Base-by-base conservation (phyloP, 352 stramenopile species). In the Blastocystis sp. region DNA sequence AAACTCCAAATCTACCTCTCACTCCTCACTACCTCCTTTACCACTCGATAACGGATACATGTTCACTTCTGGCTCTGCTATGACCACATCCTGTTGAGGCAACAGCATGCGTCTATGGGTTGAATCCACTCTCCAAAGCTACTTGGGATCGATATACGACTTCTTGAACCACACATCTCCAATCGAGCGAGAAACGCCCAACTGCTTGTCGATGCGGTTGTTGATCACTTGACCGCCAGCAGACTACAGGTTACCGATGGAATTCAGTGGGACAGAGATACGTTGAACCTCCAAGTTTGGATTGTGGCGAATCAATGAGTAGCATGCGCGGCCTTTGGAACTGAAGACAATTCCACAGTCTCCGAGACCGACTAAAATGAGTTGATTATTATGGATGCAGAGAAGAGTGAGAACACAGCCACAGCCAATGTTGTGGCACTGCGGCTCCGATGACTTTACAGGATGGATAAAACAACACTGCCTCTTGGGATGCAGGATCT, bases 301-400 rank as follows among this genome's bases (percentile, higher is more conserved):
- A 29, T 81, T 81, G 48, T 81, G 69, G 1, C 69, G 69, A 40
- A 64, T 61, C 29, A 81, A 44, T 11, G 44, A 38, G 53, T 81
- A 81, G 18, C 46, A 40, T 21, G 69, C 69, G 32, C 32, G 69
- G 1, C 69, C 69, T 16, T 27, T 51, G n/a, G 56, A 63, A 38
- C 48, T 65, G 53, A 81, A 81, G 16, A 81, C 69, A 57, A 81
- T 81, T 36, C 69, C 69, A 38, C 69, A 81, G 24, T 81, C 69
- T n/a, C 69, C 69, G 8, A 81, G 69, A 16, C 69, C 69, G 11
- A 44, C 69, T 42, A 81, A 51, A 44, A 81, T 63, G 21, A 81
- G 69, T n/a, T 81, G 69, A 51, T 81, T 81, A 44, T 81, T 81
- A 51, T 81, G 69, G n/a, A 81, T 81, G 46, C 69, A 81, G 8